phyloP scores from a whole-genome alignment of 2,329 filamentous ascomycete species.

The Pestalotiopsis fici region DNA sequence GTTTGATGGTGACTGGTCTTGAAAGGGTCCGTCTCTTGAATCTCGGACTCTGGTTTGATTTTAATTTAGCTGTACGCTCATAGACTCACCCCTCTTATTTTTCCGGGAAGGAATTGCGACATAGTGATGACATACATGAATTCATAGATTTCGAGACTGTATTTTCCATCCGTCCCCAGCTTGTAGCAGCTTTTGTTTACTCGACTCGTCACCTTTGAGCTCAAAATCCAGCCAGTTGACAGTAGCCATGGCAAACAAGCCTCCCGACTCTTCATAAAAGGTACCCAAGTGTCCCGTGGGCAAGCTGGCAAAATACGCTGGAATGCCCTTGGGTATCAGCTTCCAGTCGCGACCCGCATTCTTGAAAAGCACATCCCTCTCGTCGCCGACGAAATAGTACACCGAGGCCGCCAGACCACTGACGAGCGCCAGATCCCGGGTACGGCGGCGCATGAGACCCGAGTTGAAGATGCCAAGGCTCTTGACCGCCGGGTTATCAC shows the following conservation, averaged over 20 bases:
- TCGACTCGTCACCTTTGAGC: neutral
- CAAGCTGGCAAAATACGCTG: slow-evolving; percentile 1
- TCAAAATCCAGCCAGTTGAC: neutral
- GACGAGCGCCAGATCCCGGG: neutral
- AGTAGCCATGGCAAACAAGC: neutral
- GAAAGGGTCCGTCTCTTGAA: neutral
- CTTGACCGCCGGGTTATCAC: neutral
- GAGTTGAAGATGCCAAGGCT: neutral
- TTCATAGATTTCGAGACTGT: neutral
- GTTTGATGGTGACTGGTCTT: neutral
- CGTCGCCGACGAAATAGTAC: neutral
- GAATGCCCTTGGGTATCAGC: neutral
- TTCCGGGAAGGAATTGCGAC: neutral
- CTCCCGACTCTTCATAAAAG: neutral
- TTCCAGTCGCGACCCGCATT: neutral
- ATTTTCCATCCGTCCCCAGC: neutral
- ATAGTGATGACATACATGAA: neutral
- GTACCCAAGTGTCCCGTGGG: neutral
- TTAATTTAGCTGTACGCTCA: neutral
- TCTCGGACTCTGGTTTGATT: neutral
- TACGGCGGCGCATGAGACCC: neutral
- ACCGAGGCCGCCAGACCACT: neutral
- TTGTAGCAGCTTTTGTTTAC: neutral
- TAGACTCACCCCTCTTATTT: neutral
- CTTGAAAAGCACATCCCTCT: neutral